Evolutionary conservation across 2,329 filamentous ascomycete species (phyloP), one percentile per base, ranked within the genome.

Genomic region (Colletotrichum paranaense): DNA sequence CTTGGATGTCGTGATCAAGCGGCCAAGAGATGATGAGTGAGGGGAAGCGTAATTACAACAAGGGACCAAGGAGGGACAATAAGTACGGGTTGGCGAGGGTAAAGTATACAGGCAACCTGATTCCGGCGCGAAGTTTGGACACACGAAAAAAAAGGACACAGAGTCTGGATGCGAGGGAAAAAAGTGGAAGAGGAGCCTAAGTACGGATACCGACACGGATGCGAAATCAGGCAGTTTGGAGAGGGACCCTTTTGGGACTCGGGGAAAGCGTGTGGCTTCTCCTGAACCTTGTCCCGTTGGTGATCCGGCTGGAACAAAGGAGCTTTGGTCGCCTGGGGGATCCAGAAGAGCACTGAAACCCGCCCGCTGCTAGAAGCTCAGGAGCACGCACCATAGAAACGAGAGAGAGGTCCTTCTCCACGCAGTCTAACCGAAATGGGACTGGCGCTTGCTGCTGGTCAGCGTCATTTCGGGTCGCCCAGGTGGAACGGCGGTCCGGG

Each of bases 221-320:
- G 38, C 46, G 46, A 62, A 63, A 56, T 38, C 38, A 59, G 52
- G 65, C 65, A 60, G 52, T 49, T 49, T 49, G 30, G 56, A 26
- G 32, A 30, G 60, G 42, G 55, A 62, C 57, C 68, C 62, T 72
- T 63, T 58, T 32, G 57, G 32, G 60, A 38, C 42, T 42, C 38
- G 30, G 32, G 57, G 24, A 24, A 9, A 24, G 22, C n/a, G 32
- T 62, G 24, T 38, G 58, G 58, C 35, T 62, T 62, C 57, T 72
- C 71, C 67, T 70, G 67, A 73, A 73, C 71, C 72, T 72, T 63
- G 69, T 56, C 59, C 16, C 35, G 52, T 72, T 74, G 72, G 68
- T 72, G 67, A 74, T 71, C 67, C 58, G 52, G 57, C 52, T 67
- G 62, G 69, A 63, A 74, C 73, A 69, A 64, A 72, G 73, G 69